Percentiles rank a stretch among this genome's conserved stretches.
These are phyloP conservation scores for Aspergillus uvarum DNA, from an alignment of 2,329 filamentous ascomycete species.

Conservation along the genomic window DNA sequence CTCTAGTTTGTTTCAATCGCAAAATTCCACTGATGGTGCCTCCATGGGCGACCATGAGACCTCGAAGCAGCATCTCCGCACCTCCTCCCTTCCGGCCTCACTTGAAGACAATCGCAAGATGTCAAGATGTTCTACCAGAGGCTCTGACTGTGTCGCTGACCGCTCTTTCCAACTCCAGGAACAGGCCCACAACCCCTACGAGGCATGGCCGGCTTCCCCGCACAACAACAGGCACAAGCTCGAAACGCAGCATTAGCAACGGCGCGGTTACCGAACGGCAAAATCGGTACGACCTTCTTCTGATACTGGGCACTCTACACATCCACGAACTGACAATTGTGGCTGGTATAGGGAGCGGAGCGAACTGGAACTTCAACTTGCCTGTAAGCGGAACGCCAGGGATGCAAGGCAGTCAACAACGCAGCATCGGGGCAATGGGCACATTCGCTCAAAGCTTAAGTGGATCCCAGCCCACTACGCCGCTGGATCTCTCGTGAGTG, in stretches of 20 bases:
- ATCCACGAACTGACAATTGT: constrained; percentile 24
- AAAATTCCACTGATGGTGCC: constrained; percentile 16
- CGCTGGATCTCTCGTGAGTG: constrained; percentile 59
- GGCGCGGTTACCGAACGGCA: constrained; percentile 54
- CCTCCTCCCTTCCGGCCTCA: not conserved
- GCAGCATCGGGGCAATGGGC: constrained; percentile 51
- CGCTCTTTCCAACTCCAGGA: constrained; percentile 33
- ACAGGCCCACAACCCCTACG: constrained; percentile 53
- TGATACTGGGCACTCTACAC: not conserved
- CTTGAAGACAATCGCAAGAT: constrained; percentile 8
- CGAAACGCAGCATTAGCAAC: constrained; percentile 50
- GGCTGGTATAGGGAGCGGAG: constrained; percentile 48
- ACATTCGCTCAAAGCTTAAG: constrained; percentile 59
- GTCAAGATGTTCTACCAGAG: not conserved
- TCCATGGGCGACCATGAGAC: constrained; percentile 26
- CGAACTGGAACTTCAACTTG: constrained; percentile 59
- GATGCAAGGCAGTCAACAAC: constrained; percentile 51
- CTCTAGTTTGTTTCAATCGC: constrained; percentile 23
- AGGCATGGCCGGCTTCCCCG: constrained; percentile 55
- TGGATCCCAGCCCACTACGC: constrained; percentile 53
- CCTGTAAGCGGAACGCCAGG: constrained; percentile 55
- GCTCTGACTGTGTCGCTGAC: constrained; percentile 15
- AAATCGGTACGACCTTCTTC: constrained; percentile 47
- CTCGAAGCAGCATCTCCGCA: constrained; percentile 10
- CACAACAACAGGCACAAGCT: constrained; percentile 50